Percentiles rank a stretch among this genome's conserved stretches.
Conservation (phyloP, 768 basidiomycete species). For the Rhodotorula paludigena region DNA sequence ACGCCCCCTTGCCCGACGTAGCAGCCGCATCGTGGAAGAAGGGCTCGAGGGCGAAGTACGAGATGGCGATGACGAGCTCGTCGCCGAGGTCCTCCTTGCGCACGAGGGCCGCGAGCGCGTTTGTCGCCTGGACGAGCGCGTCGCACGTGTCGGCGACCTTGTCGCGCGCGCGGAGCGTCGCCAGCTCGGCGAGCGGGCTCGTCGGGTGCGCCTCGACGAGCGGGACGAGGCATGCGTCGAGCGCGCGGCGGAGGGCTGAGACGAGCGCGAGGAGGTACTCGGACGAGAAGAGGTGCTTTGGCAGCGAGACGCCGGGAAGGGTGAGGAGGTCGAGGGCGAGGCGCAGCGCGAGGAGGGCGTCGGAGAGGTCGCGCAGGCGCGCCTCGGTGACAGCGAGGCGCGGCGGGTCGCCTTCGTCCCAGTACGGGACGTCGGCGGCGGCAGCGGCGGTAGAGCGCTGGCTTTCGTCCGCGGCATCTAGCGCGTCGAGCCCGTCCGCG, state of each 20-base stretch:
- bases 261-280: conserved; percentile 81
- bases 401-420: not conserved
- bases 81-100: conserved; percentile 79
- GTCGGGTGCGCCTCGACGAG: conserved; percentile 63
- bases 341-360: conserved; percentile 27
- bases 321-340: conserved; percentile 33
- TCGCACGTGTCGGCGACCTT: conserved; percentile 56
- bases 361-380: conserved; percentile 7
- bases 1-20: conserved; percentile 50
- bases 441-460: conserved; percentile 3
- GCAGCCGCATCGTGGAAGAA: conserved; percentile 75
- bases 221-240: conserved; percentile 74
- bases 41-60: conserved; percentile 88
- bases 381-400: not conserved
- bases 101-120: conserved; percentile 69
- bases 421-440: not conserved
- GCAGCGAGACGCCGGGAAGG: conserved; percentile 3
- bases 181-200: conserved; percentile 30
- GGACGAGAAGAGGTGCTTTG: conserved; percentile 76
- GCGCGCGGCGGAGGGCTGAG: conserved; percentile 68
- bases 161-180: conserved; percentile 4
- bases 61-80: conserved; percentile 79
- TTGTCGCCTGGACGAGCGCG: conserved; percentile 64
- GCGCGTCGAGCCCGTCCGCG: not conserved
- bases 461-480: not conserved